A percentile compares a stretch with the other conserved stretches of the same genome.
These are phyloP conservation scores for Raphidocelis subcapitata DNA, from an alignment of 139 green algal species.

Conservation along the genomic window DNA sequence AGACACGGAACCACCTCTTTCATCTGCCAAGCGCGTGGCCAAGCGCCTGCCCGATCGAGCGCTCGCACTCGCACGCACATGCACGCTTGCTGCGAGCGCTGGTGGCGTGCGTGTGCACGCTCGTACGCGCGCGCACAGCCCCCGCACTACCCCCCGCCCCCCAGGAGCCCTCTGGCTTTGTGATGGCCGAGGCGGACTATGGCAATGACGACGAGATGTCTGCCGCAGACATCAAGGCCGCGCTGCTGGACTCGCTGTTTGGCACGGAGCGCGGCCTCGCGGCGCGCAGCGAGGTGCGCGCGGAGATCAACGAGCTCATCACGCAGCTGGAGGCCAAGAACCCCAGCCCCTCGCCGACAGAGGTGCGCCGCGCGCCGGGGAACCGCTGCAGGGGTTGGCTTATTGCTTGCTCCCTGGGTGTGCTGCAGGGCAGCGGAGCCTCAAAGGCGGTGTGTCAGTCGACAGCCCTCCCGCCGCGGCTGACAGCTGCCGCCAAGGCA, in stretches of 20 bases:
- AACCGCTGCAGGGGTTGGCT: background rate
- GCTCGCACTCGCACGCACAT: too few relatives aligned
- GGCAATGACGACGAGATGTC: constrained; percentile 32
- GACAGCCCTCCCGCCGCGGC: background rate
- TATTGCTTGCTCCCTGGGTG: background rate
- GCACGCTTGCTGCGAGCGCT: too few relatives aligned
- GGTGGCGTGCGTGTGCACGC: too few relatives aligned
- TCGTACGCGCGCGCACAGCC: too few relatives aligned
- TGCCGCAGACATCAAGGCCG: constrained; percentile 29
- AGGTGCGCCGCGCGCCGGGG: constrained; percentile 31
- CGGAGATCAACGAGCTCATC: constrained; percentile 92
- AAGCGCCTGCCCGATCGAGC: too few relatives aligned
- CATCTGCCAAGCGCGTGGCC: too few relatives aligned
- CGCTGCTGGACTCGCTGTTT: constrained; percentile 85
- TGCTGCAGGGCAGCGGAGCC: background rate
- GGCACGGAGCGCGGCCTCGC: constrained; percentile 81
- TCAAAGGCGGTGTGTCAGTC: background rate
- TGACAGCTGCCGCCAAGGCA: too few relatives aligned
- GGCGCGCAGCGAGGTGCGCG: constrained; percentile 68
- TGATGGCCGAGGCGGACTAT: too few relatives aligned
- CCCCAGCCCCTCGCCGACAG: constrained; percentile 72
- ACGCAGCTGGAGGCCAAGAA: constrained; percentile 90
- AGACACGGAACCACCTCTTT: too few relatives aligned
- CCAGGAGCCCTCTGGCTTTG: too few relatives aligned
- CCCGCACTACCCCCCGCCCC: too few relatives aligned